phyloP scores from a whole-genome alignment of 805 yeast genomes.

The Wickerhamomyces strasburgensis region DNA sequence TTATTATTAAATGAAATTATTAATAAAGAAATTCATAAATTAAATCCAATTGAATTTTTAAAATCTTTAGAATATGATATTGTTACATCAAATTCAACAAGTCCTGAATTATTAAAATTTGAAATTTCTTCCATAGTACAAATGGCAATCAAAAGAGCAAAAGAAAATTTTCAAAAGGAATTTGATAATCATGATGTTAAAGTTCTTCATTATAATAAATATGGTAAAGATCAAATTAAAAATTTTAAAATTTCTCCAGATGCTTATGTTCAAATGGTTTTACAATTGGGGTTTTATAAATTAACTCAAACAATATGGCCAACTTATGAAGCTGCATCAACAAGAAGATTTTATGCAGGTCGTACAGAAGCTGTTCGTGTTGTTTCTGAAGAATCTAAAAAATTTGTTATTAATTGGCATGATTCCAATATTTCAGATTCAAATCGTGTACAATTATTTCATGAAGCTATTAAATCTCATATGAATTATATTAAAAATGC shows the following conservation, averaged over 20 bases:
- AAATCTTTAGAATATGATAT: conserved; percentile 12
- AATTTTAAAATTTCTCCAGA: conserved; percentile 86
- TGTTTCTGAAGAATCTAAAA: conserved; percentile 65
- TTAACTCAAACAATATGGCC: conserved; percentile 76
- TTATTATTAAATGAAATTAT: conserved; percentile 79
- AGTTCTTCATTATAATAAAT: conserved; percentile 75
- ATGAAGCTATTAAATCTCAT: conserved; percentile 71
- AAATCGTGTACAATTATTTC: conserved; percentile 63
- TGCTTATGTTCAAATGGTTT: conserved; percentile 84
- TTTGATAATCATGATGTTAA: conserved; percentile 62
- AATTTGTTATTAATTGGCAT: conserved; percentile 73
- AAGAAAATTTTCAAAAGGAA: conserved; percentile 47
- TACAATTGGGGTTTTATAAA: conserved; percentile 88
- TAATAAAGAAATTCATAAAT: conserved; percentile 47
- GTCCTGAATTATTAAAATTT: conserved; percentile 41
- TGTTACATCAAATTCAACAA: neutral
- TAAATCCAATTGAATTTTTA: conserved; percentile 32
- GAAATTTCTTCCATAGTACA: conserved; percentile 51
- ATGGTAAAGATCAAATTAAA: conserved; percentile 84
- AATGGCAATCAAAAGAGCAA: conserved; percentile 50
- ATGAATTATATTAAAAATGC: conserved; percentile 71
- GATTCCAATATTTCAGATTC: conserved; percentile 39
- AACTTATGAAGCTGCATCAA: conserved; percentile 94
- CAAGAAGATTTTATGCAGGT: conserved; percentile 82
- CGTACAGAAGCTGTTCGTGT: conserved; percentile 92